phyloP scores from a whole-genome alignment of 2,329 filamentous ascomycete genomes.

The Colletotrichum limetticola region DNA sequence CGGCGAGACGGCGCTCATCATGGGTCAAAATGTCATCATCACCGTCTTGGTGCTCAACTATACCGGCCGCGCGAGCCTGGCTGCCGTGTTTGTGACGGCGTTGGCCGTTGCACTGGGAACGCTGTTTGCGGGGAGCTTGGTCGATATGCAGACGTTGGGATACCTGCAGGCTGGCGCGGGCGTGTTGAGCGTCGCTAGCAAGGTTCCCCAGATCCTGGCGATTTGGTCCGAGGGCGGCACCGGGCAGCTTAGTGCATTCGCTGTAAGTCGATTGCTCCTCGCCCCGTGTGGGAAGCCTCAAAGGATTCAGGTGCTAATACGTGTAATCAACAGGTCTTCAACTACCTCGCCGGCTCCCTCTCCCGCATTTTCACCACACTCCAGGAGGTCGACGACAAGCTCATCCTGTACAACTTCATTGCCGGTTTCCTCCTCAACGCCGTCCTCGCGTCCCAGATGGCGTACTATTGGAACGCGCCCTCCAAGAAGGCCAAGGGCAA shows the following conservation, averaged over 20 bases:
- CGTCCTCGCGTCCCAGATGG: slow-evolving; percentile 88
- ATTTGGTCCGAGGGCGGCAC: slow-evolving; percentile 89
- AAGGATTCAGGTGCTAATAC: not conserved
- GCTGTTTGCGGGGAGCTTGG: slow-evolving; percentile 73
- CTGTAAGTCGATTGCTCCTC: slow-evolving; percentile 68
- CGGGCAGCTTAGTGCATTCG: slow-evolving; percentile 95
- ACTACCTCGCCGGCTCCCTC: slow-evolving; percentile 93
- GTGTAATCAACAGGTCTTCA: slow-evolving; percentile 79
- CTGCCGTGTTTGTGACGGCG: slow-evolving; percentile 81
- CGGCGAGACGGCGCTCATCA: slow-evolving; percentile 92
- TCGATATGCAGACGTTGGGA: slow-evolving; percentile 74
- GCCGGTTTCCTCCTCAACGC: slow-evolving; percentile 91
- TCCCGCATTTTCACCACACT: slow-evolving; percentile 97
- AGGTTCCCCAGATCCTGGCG: slow-evolving; percentile 91
- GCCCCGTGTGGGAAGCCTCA: not conserved
- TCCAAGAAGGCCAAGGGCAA: slow-evolving; percentile 58
- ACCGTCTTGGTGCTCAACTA: slow-evolving; percentile 88
- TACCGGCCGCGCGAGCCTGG: slow-evolving; percentile 73
- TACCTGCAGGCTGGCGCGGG: slow-evolving; percentile 89
- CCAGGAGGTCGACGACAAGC: slow-evolving; percentile 95
- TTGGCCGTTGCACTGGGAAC: slow-evolving; percentile 76
- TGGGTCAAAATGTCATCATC: slow-evolving; percentile 92
- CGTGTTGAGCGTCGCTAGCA: slow-evolving; percentile 85
- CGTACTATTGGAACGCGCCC: slow-evolving; percentile 93
- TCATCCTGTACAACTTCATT: slow-evolving; percentile 95